Percentiles rank a stretch among this genome's conserved stretches.
Conservation (phyloP, 2,329 filamentous ascomycete species). For the Phyllosticta citrichinensis region DNA sequence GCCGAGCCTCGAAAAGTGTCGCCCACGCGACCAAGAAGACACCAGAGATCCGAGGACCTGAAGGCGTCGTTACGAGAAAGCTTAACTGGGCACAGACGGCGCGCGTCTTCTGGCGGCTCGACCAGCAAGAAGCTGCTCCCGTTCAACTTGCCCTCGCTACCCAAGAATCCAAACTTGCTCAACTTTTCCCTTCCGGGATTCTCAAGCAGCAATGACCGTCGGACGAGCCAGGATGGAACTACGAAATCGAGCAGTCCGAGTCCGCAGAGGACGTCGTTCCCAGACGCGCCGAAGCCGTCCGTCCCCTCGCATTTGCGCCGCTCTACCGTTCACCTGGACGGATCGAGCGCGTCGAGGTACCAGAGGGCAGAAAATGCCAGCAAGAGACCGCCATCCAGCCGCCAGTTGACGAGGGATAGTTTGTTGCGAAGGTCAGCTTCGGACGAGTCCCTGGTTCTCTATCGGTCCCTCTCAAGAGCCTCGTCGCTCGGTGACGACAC, state of each 20-base stretch:
- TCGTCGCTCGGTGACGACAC: conserved; percentile 79
- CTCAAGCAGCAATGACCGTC: conserved; percentile 13
- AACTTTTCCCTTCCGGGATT: conserved; percentile 27
- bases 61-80: conserved; percentile 29
- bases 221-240: background rate
- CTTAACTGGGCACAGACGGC: conserved; percentile 26
- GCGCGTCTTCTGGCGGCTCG: conserved; percentile 30
- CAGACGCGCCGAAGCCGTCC: background rate
- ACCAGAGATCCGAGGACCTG: conserved; percentile 26
- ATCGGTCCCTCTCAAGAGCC: conserved; percentile 63
- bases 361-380: background rate
- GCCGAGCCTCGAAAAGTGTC: conserved; percentile 1
- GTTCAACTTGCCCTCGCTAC: conserved; percentile 28
- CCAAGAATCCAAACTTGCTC: conserved; percentile 26
- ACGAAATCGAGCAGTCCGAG: background rate
- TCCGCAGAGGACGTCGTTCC: background rate
- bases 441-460: conserved; percentile 65
- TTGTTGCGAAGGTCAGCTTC: conserved; percentile 54
- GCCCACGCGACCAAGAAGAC: conserved; percentile 23
- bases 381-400: conserved; percentile 12
- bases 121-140: conserved; percentile 25
- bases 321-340: conserved; percentile 1
- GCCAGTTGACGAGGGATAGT: background rate
- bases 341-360: background rate
- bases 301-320: background rate